Conservation (phyloP, 169 alveolate species). For the Besnoitia besnoiti region DNA sequence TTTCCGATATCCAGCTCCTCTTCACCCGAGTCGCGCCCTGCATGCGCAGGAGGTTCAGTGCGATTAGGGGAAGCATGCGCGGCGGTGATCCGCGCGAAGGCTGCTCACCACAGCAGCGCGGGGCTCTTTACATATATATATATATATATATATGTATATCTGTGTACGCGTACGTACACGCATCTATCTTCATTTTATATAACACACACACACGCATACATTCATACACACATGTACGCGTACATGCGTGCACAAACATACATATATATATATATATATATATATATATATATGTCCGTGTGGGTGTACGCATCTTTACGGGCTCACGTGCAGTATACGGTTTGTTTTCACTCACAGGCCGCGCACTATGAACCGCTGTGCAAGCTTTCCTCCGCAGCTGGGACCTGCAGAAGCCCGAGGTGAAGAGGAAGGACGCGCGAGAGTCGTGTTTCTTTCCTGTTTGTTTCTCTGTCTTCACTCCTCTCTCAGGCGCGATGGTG, state of each 20-base stretch:
- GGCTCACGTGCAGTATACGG: neutral
- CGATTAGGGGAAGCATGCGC: no score
- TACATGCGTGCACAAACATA: neutral
- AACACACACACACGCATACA: no score
- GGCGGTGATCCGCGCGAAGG: no score
- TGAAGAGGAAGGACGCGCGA: neutral
- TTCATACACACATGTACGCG: no score
- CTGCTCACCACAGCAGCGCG: no score
- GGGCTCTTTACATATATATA: no score
- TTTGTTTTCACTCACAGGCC: no score
- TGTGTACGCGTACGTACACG: no score
- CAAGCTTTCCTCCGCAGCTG: neutral
- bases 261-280: neutral
- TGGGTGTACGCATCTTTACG: neutral
- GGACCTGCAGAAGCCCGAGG: neutral
- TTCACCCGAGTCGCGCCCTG: neutral
- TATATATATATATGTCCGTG: neutral
- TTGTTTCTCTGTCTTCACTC: neutral
- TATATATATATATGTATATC: no score
- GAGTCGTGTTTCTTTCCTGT: neutral
- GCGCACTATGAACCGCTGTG: no score
- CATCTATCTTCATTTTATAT: no score
- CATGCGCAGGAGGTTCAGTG: neutral
- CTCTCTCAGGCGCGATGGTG: conserved; percentile 41
- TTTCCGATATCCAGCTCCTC: neutral